Evolutionary conservation across 306 rosid genomes (phyloP), one percentile per base, ranked within the genome.

Genomic region (Bauhinia variegata): DNA sequence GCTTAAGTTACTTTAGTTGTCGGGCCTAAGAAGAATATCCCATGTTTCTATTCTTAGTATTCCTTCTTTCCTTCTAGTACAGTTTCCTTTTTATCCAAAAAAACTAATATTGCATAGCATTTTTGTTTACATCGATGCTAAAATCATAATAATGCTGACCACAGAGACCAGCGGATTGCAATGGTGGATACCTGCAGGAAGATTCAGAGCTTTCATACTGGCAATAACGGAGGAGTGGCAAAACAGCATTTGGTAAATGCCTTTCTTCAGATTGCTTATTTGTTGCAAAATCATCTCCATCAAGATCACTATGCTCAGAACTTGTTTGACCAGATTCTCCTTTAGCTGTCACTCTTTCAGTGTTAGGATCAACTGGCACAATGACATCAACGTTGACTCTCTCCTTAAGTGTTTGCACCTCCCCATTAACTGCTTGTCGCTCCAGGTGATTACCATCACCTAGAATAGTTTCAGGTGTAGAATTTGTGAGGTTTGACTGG

Each of bases 161-260:
- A 65, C 59, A 70, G 44, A 67, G 53, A 46, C 67, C 4, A 58
- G 63, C 64, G 11, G 67, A 72, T 41, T n/a, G 81, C 43, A 52
- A 61, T 70, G 31, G 53, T 69, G 60, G 23, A 37, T 86, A 95
- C 99, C 99, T 95, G 74, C 89, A 85, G 70, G 99, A 90, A 68
- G 99, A 90, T 53, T 95, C 99, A 57, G 99, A 95, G 79, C 99
- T 95, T 88, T 90, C 99, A 75, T 91, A 90, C 71, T 95, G 99
- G 84, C 67, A 78, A 78, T 77, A 43, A 28, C 97, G 96, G 75
- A 95, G 81, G 63, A 90, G 91, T 39, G 99, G 97, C 43, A 88
- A 71, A 70, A 90, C 86, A 51, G 95, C 92, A 80, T 77, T 91
- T 16, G 97, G 96, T 4, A 87, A 80, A 48, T 88, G 89, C 77